These are phyloP conservation scores for Naganishia vishniacii DNA, from an alignment of 768 basidiomycete genomes.

Conservation along the genomic window DNA sequence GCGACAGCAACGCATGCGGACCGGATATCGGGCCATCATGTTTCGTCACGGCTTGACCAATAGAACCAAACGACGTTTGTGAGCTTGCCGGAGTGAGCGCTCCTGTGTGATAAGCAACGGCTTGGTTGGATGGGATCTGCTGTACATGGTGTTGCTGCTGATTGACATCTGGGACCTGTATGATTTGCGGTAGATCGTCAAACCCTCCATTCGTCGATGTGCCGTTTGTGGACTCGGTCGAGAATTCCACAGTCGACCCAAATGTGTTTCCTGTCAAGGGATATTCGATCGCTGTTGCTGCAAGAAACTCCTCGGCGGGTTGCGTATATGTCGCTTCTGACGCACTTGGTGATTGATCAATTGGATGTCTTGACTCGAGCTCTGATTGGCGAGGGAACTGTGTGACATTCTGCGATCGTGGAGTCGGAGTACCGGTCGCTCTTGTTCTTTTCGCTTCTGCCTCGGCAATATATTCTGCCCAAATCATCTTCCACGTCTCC, in stretches of 20 bases:
- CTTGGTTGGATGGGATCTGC: background rate
- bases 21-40: background rate
- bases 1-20: background rate
- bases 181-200: conserved; percentile 1
- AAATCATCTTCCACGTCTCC: conserved; percentile 28
- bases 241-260: background rate
- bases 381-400: background rate
- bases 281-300: background rate
- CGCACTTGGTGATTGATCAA: too few species aligned
- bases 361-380: too few species aligned
- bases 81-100: conserved; percentile 4
- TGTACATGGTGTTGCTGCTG: background rate
- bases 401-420: background rate
- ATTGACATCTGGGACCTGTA: background rate
- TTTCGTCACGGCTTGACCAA: background rate
- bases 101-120: background rate
- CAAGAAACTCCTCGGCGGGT: too few species aligned
- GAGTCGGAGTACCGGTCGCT: background rate
- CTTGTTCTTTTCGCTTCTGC: conserved; percentile 8
- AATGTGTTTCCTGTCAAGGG: conserved; percentile 12
- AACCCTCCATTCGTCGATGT: too few species aligned
- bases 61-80: background rate
- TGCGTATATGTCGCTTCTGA: too few species aligned
- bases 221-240: background rate
- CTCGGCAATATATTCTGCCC: conserved; percentile 20